phyloP scores from a whole-genome alignment of 352 stramenopile genomes.

The Globisporangium heterothallicum region DNA sequence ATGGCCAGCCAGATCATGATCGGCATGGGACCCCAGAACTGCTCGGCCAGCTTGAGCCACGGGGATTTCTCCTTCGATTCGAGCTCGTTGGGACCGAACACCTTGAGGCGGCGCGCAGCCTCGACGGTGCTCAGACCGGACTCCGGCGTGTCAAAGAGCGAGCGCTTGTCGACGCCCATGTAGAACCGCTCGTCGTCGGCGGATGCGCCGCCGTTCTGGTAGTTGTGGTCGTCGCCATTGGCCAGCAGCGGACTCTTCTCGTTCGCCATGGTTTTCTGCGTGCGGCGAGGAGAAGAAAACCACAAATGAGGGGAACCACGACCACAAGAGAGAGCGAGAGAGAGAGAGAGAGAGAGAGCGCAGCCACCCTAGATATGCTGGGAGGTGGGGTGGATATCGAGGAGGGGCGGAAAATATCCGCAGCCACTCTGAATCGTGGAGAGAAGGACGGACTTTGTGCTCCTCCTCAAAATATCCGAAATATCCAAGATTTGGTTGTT shows the following conservation, averaged over 20 bases:
- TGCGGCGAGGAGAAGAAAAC: background rate
- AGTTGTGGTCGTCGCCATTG: constrained; percentile 23
- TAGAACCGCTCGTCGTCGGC: constrained; percentile 61
- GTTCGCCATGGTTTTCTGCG: constrained; percentile 13
- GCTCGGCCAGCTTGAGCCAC: constrained; percentile 54
- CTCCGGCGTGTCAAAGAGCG: constrained; percentile 59
- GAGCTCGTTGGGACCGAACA: constrained; percentile 89
- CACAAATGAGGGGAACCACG: constrained; percentile 7
- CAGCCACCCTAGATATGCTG: no score
- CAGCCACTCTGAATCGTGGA: no score
- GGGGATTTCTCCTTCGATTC: constrained; percentile 35
- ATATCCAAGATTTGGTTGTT: no score
- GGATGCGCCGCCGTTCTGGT: constrained; percentile 18
- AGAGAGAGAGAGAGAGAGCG: no score
- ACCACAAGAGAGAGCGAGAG: no score
- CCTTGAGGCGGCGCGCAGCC: constrained; percentile 62
- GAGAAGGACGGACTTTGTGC: no score
- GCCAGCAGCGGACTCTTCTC: constrained; percentile 63
- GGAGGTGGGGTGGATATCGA: no score
- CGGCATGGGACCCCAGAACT: constrained; percentile 83
- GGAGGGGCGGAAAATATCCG: no score
- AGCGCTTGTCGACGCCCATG: constrained; percentile 77
- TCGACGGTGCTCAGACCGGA: constrained; percentile 79
- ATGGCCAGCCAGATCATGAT: constrained; percentile 91
- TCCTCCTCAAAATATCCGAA: no score